phyloP scores from a whole-genome alignment of 2,329 filamentous ascomycete species.

The Sclerotinia borealis region DNA sequence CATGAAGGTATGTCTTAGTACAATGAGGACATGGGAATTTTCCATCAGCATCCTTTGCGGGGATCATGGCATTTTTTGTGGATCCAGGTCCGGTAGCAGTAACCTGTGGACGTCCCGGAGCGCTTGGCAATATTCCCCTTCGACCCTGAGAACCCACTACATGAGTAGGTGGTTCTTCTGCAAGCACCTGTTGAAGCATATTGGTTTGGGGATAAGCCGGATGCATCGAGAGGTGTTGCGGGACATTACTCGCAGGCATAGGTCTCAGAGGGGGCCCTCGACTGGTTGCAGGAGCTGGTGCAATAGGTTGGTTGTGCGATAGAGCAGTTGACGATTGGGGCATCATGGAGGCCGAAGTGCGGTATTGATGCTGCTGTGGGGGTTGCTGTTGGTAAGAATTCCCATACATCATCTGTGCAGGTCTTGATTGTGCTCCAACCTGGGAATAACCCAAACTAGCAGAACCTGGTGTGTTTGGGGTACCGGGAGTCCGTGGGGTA shows the following conservation, averaged over 20 bases:
- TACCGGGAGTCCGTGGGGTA: slow-evolving; percentile 56
- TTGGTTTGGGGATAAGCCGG: slow-evolving; percentile 53
- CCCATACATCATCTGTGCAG: slow-evolving; percentile 28
- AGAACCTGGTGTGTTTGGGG: slow-evolving; percentile 55
- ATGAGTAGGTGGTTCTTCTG: slow-evolving; percentile 70
- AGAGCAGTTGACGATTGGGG: slow-evolving; percentile 60
- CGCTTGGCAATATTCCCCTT: slow-evolving; percentile 84
- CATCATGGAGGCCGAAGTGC: slow-evolving; percentile 55
- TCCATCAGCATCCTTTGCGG: slow-evolving; percentile 91
- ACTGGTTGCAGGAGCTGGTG: slow-evolving; percentile 57
- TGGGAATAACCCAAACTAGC: slow-evolving; percentile 50
- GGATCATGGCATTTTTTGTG: slow-evolving; percentile 75
- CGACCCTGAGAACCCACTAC: slow-evolving; percentile 93
- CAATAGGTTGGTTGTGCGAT: slow-evolving; percentile 69
- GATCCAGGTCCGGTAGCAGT: slow-evolving; percentile 61
- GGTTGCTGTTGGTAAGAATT: slow-evolving; percentile 24
- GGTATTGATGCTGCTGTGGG: slow-evolving; percentile 37
- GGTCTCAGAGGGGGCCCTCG: slow-evolving; percentile 54
- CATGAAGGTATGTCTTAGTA: slow-evolving; percentile 95
- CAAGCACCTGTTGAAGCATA: slow-evolving; percentile 50
- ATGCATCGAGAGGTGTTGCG: slow-evolving; percentile 41
- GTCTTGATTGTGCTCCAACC: slow-evolving; percentile 39
- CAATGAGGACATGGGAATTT: slow-evolving; percentile 98
- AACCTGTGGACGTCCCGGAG: slow-evolving; percentile 76
- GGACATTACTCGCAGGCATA: slow-evolving; percentile 59